phyloP scores from a whole-genome alignment of 768 basidiomycete genomes.

The Boletus rufocinnamomeus region DNA sequence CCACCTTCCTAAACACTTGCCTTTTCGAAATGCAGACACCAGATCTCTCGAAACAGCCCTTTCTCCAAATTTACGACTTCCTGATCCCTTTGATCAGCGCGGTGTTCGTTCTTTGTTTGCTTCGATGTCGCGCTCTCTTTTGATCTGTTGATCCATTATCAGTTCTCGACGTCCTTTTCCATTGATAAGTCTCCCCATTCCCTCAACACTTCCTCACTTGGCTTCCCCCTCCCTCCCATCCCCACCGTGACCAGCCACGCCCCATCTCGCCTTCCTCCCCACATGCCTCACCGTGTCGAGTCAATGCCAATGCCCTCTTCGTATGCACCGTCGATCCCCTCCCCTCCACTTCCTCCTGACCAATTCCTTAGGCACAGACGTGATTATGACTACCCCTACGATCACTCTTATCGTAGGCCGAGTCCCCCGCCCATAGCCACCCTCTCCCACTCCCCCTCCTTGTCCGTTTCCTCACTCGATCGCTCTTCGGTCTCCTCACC shows the following conservation, averaged over 20 bases:
- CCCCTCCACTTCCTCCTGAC: slow-evolving; percentile 35
- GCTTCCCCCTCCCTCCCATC: slow-evolving; percentile 19
- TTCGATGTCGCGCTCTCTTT: slow-evolving; percentile 38
- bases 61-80: slow-evolving; percentile 35
- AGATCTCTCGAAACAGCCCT: slow-evolving; percentile 38
- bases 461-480: slow-evolving; percentile 60
- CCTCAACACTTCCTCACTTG: slow-evolving; percentile 26
- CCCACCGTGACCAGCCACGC: slow-evolving; percentile 18
- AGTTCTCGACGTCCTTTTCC: slow-evolving; percentile 39
- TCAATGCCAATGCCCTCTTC: slow-evolving; percentile 36
- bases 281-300: slow-evolving; percentile 58
- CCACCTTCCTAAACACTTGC: slow-evolving; percentile 31
- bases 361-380: slow-evolving; percentile 33
- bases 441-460: slow-evolving; percentile 59
- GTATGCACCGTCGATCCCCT: slow-evolving; percentile 31
- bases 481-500: slow-evolving; percentile 63
- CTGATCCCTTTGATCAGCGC: slow-evolving; percentile 38
- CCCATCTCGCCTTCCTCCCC: slow-evolving; percentile 15
- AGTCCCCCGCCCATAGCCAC: slow-evolving; percentile 53
- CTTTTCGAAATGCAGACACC: slow-evolving; percentile 33
- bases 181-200: slow-evolving; percentile 40
- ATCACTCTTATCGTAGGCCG: slow-evolving; percentile 40
- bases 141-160: slow-evolving; percentile 42
- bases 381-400: slow-evolving; percentile 45
- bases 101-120: slow-evolving; percentile 38